These are phyloP conservation scores for Mediolabrus comicus DNA, from an alignment of 108 stramenopile genomes.

Conservation along the genomic window DNA sequence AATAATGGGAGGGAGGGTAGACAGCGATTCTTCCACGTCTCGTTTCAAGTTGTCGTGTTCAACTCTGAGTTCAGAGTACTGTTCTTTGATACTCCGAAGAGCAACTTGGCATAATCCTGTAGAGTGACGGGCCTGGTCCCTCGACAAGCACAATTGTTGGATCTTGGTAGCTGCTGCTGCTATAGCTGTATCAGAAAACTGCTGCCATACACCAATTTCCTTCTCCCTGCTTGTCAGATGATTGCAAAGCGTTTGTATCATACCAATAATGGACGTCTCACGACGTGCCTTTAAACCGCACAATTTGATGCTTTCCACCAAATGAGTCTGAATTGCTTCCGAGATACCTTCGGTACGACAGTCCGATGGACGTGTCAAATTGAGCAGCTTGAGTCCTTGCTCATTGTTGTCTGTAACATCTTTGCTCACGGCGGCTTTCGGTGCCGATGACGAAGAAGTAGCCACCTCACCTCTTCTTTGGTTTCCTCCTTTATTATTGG, in stretches of 20 bases:
- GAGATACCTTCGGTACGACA: conserved; percentile 6
- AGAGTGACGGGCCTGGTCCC: background rate
- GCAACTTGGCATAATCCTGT: background rate
- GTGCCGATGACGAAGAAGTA: background rate
- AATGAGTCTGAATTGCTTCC: conserved; percentile 6
- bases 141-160: background rate
- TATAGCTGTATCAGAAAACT: conserved; percentile 22
- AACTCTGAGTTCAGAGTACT: conserved; percentile 3
- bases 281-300: conserved; percentile 9
- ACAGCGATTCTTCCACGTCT: background rate
- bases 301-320: conserved; percentile 19
- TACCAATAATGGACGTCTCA: conserved; percentile 24
- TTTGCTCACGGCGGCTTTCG: background rate
- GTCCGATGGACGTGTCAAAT: conserved; percentile 9
- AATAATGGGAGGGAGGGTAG: background rate
- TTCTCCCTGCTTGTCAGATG: conserved; percentile 19
- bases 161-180: conserved; percentile 19
- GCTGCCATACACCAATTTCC: conserved; percentile 12
- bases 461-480: too few species aligned
- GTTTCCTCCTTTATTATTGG: too few species aligned
- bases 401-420: conserved; percentile 8
- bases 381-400: conserved; percentile 3
- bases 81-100: background rate
- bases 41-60: background rate
- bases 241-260: conserved; percentile 34